A percentile compares a stretch with the other conserved stretches of the same genome.
phyloP scores from a whole-genome alignment of 441 rosid genomes.

The Isatis lusitanica region DNA sequence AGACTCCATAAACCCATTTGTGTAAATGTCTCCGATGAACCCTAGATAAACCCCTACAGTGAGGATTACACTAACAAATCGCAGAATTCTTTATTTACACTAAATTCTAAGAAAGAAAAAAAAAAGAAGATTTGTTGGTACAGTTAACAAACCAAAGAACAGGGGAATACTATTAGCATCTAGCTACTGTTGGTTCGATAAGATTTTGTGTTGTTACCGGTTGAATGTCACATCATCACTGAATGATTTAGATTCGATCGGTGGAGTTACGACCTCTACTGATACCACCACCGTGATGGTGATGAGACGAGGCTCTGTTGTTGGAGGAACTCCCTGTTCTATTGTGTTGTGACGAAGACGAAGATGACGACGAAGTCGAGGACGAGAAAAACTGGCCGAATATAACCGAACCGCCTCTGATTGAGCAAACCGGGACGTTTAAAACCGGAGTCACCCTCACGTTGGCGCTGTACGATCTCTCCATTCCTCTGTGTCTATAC shows the following conservation, averaged over 20 bases:
- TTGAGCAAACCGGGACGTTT: conserved; percentile 83
- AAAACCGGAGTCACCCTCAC: conserved; percentile 86
- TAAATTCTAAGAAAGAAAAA: background rate
- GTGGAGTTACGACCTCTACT: conserved; percentile 36
- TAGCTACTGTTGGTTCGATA: conserved; percentile 9
- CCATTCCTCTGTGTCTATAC: conserved; percentile 75
- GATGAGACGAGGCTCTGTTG: conserved; percentile 28
- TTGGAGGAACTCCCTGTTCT: conserved; percentile 34
- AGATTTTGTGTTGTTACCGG: background rate
- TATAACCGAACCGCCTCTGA: conserved; percentile 53
- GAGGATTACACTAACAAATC: background rate
- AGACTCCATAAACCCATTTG: conserved; percentile 14
- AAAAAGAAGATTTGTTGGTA: background rate
- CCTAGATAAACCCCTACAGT: conserved; percentile 30
- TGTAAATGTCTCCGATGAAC: conserved; percentile 16
- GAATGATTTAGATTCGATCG: conserved; percentile 39
- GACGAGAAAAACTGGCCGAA: conserved; percentile 74
- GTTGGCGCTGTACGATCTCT: conserved; percentile 83
- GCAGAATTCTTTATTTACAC: conserved; percentile 15
- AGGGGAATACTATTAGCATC: conserved; percentile 6
- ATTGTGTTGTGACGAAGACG: conserved; percentile 49
- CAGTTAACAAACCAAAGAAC: background rate
- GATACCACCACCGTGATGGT: conserved; percentile 19
- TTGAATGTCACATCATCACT: too few relatives aligned
- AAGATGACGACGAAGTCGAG: conserved; percentile 26